A percentile compares a stretch with the other conserved stretches of the same genome.
These are phyloP conservation scores for Xenoacremonium recifei DNA, from an alignment of 2,329 filamentous ascomycete species.

Conservation along the genomic window DNA sequence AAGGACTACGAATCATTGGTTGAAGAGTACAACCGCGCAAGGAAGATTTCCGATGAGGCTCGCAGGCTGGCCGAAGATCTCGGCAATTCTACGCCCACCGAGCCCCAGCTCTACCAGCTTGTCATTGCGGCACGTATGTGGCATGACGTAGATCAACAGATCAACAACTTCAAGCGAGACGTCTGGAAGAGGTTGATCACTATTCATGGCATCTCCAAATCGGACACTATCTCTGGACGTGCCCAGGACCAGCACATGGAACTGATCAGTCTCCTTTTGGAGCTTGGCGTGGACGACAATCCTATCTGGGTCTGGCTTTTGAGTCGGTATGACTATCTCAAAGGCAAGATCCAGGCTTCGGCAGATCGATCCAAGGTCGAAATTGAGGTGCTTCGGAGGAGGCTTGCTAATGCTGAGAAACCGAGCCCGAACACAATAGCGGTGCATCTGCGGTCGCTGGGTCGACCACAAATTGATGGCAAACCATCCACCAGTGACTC, in stretches of 20 bases:
- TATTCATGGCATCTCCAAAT: conserved; percentile 56
- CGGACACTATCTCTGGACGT: conserved; percentile 47
- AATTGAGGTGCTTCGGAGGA: conserved; percentile 84
- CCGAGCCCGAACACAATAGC: conserved; percentile 69
- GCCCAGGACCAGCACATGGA: conserved; percentile 86
- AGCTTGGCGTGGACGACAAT: conserved; percentile 91
- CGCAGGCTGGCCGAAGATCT: conserved; percentile 62
- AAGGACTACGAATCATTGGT: conserved; percentile 87
- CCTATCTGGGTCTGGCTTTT: conserved; percentile 96
- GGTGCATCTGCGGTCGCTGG: conserved; percentile 71
- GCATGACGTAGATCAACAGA: conserved; percentile 86
- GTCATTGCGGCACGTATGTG: conserved; percentile 91
- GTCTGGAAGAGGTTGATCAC: conserved; percentile 79
- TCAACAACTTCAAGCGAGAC: conserved; percentile 83
- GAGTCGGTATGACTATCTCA: conserved; percentile 85
- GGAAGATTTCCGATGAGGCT: conserved; percentile 77
- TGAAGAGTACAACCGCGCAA: conserved; percentile 82
- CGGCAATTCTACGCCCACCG: conserved; percentile 59
- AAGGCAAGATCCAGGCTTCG: conserved; percentile 75
- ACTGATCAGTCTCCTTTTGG: conserved; percentile 82
- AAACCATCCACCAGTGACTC: conserved; percentile 69
- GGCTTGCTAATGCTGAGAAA: conserved; percentile 72
- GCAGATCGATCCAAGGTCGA: conserved; percentile 88
- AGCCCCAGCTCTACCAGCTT: conserved; percentile 81
- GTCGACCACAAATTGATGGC: conserved; percentile 63